phyloP scores from a whole-genome alignment of 768 basidiomycete genomes.

The Hemileccinum impolitum region DNA sequence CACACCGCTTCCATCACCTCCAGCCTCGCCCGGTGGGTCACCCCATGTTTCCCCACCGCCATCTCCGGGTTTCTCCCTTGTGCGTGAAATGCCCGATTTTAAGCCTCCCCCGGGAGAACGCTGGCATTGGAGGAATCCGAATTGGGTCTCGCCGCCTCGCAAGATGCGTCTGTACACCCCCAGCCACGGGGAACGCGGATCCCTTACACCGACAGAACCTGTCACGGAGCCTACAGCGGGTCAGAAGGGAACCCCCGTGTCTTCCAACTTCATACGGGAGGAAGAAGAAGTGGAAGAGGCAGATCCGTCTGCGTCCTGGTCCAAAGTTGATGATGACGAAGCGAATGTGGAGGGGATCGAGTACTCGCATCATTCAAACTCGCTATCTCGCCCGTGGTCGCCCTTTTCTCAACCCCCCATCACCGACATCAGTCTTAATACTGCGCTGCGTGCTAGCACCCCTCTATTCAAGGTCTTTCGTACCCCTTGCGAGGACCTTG shows the following conservation, averaged over 20 bases:
- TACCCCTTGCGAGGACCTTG: slow-evolving; percentile 28
- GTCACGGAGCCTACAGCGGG: slow-evolving; percentile 17
- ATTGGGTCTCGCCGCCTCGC: slow-evolving; percentile 32
- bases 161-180: slow-evolving; percentile 25
- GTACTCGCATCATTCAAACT: slow-evolving; percentile 15
- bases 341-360: slow-evolving; percentile 8
- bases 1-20: slow-evolving; percentile 26
- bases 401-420: slow-evolving; percentile 24
- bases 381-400: slow-evolving; percentile 25
- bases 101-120: slow-evolving; percentile 28
- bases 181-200: slow-evolving; percentile 19
- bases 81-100: slow-evolving; percentile 17
- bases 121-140: slow-evolving; percentile 35
- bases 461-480: slow-evolving; percentile 34
- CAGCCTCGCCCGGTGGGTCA: slow-evolving; percentile 26
- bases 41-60: slow-evolving; percentile 16
- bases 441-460: slow-evolving; percentile 28
- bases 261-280: slow-evolving; percentile 5
- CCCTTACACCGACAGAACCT: slow-evolving; percentile 31
- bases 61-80: slow-evolving; percentile 15
- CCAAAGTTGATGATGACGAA: slow-evolving; percentile 3
- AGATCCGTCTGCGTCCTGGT: slow-evolving; percentile 7
- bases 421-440: slow-evolving; percentile 24
- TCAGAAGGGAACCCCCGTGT: slow-evolving; percentile 1
- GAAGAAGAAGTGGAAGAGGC: slow-evolving; percentile 11